Conservation (phyloP, 1,284 basidiomycete species). For the Ceraceosorus guamensis region DNA sequence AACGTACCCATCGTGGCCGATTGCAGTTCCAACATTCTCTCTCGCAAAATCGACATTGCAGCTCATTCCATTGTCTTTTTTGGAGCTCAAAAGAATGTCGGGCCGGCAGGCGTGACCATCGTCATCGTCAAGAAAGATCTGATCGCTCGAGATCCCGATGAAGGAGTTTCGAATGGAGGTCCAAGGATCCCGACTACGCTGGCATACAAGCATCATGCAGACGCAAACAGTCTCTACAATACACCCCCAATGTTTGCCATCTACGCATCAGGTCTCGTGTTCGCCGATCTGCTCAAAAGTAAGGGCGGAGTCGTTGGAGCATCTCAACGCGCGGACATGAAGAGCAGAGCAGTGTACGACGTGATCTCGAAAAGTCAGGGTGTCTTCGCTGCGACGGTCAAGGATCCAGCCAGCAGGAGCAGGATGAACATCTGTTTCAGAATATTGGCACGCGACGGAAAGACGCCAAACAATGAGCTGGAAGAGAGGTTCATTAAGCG, state of each 20-base stretch:
- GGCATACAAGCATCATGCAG: slow-evolving; percentile 76
- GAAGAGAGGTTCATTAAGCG: slow-evolving; percentile 36
- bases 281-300: slow-evolving; percentile 59
- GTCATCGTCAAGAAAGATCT: slow-evolving; percentile 88
- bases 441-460: slow-evolving; percentile 18
- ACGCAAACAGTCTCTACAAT: slow-evolving; percentile 79
- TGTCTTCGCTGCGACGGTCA: slow-evolving; percentile 32
- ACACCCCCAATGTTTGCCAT: slow-evolving; percentile 89
- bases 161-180: slow-evolving; percentile 48
- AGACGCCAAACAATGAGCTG: slow-evolving; percentile 26
- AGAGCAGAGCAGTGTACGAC: slow-evolving; percentile 32
- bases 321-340: slow-evolving; percentile 23
- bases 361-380: slow-evolving; percentile 27
- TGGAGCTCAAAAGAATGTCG: slow-evolving; percentile 98
- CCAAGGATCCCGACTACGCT: slow-evolving; percentile 68
- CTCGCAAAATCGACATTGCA: slow-evolving; percentile 78
- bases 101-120: slow-evolving; percentile 86
- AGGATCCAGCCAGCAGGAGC: slow-evolving; percentile 32
- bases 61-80: slow-evolving; percentile 76
- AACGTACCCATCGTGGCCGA: slow-evolving; percentile 80
- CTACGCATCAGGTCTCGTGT: slow-evolving; percentile 82
- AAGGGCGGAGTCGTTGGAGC: slow-evolving; percentile 61
- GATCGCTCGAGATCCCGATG: slow-evolving; percentile 40
- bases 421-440: slow-evolving; percentile 48
- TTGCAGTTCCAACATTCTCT: slow-evolving; percentile 95